Base-by-base conservation (phyloP, 2,329 filamentous ascomycete genomes). In the Aspergillus glaucus region DNA sequence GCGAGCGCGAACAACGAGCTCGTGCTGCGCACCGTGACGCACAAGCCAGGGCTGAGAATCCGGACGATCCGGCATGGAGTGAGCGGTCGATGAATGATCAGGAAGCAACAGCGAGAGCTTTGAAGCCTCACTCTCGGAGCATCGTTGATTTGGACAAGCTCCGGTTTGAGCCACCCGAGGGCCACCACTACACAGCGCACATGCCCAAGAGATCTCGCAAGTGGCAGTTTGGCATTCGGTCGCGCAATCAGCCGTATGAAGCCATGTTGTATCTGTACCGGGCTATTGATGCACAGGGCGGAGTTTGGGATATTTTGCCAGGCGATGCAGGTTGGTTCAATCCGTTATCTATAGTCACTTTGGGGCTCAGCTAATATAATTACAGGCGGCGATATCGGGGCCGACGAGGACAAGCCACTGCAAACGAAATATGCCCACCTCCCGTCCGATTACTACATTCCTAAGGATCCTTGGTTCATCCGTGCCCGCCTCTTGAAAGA, bases 221-320 rank as follows among this genome's bases (percentile, higher is more conserved):
- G 56, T 98, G 93, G 93, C 93, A 98, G 66, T 98, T 98, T 65
- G 93, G 93, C 49, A 98, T 98, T 53, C 82, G 93, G 34, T 95
- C 89, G 42, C 84, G 93, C 44, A 98, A 97, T 62, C 87, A 89
- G 48, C 93, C 93, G 0, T 89, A 91, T 61, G 93, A 98, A 67
- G 93, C 93, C 0, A 86, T 98, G 68, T 75, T 95, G 22, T 96
- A 92, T 62, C 93, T 98, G 48, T 96, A 96, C 76, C 90, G 92
- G 66, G 91, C 93, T 0, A 75, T 98, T 40, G 78, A 84, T 52
- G 91, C 91, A 57, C 84, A 96, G 62, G 91, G 89, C 28, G 93
- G 91, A 10, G 84, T 90, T 44, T 97, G 94, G 86, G 83, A 95
- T 58, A 74, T 80, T 10, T 73, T 77, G 30, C 69, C 71, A 14